Base-by-base conservation (phyloP, 805 yeast species). In the Ogataea ganodermae region DNA sequence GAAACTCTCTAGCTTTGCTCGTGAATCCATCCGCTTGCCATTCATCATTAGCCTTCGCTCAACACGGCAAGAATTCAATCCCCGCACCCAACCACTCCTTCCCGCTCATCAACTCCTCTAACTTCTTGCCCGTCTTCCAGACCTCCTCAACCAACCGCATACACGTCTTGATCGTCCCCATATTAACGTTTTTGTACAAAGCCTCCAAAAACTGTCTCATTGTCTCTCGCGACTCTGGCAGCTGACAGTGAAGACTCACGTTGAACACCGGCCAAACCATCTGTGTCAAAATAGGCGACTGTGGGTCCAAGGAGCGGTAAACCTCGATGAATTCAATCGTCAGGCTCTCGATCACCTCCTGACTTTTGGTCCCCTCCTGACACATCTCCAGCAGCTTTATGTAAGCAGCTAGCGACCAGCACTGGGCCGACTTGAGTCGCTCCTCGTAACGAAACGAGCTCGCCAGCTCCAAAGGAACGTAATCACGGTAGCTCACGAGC, bases 181-280 rank as follows among this genome's bases (percentile, higher is more conserved):
- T 79, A 51, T 75, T 77, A 2, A 75, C 79, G 22, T 73, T 75
- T 10, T 65, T 59, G 54, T 77, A 75, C 22, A 80, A 61, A 1
- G 63, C 67, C 42, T 71, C 71, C 67, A 76, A 69, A 52, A 63
- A 73, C 17, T 48, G 44, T 38, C 56, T 57, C 28, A 76, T 50
- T 8, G 49, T 49, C 1, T 46, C 36, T 42, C 72, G 56, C 39
- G 75, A 76, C 12, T 53, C 61, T 0, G 44, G 56, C 0, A 70
- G 63, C 10, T 57, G 55, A 44, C 79, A 72, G 48, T 72, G 73
- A 42, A 81, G 67, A 4, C 75, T 78, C 32, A 80, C 65, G 13
- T 75, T 75, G 56, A 75, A 78, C 2, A 79, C 67, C 0, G 84
- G 84, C 84, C 84, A 80, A 4, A 80, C 83, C 84, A 80, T 80